Evolutionary conservation across 345 rosid genomes (phyloP).

Genomic region (Crucihimalaya himalaica): DNA sequence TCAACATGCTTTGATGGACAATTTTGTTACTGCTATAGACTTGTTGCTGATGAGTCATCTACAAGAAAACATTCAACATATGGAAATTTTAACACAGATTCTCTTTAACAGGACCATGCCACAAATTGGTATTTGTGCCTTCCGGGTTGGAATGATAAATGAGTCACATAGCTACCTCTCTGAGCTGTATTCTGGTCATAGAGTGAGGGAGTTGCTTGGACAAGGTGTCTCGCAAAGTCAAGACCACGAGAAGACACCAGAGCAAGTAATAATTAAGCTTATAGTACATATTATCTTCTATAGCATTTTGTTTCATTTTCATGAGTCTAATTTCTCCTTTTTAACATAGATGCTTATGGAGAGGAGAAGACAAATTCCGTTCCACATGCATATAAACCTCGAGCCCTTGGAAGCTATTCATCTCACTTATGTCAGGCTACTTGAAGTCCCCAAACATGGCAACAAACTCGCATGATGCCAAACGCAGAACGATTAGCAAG

Average conservation of each 20-base stretch:
- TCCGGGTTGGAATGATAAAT: constrained; percentile 64
- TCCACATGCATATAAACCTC: constrained; percentile 92
- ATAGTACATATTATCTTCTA: neutral
- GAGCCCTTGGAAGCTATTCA: constrained; percentile 89
- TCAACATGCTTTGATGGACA: constrained; percentile 79
- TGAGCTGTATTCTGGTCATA: constrained; percentile 83
- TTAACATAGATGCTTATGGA: constrained; percentile 34
- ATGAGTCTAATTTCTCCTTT: no score
- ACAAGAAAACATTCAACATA: constrained; percentile 79
- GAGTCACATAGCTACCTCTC: constrained; percentile 83
- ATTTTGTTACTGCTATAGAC: constrained; percentile 73
- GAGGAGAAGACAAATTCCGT: constrained; percentile 92
- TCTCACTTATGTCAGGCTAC: constrained; percentile 82
- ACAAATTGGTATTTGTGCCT: constrained; percentile 88
- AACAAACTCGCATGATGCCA: constrained; percentile 58
- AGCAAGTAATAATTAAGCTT: constrained; percentile 56
- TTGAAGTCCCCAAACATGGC: constrained; percentile 93
- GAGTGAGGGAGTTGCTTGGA: constrained; percentile 91
- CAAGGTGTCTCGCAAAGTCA: constrained; percentile 90
- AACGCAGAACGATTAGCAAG: constrained; percentile 70
- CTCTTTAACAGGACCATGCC: constrained; percentile 93
- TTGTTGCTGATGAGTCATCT: constrained; percentile 85
- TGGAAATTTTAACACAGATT: constrained; percentile 89
- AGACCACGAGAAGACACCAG: constrained; percentile 89
- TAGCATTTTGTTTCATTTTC: constrained; percentile 9